Base-by-base conservation (phyloP, 805 yeast genomes). In the Wickerhamiella azyma region DNA sequence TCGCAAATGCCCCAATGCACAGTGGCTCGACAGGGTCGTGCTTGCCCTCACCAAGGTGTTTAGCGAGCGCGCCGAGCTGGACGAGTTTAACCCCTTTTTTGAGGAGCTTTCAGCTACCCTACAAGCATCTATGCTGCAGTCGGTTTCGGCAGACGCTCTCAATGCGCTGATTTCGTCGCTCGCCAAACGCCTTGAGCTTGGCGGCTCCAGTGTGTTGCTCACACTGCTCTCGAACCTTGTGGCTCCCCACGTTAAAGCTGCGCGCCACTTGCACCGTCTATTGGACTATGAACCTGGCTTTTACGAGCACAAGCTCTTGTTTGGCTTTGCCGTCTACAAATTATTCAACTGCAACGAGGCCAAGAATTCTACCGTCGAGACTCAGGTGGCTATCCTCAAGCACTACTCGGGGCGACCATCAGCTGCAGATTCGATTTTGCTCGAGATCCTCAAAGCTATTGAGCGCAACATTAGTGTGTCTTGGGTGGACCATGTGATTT, bases 361-460 rank as follows among this genome's bases (percentile, higher is more conserved):
- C 0, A 65, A 64, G 28, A 72, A 72, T 45, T 67, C 85, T 0
- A 75, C 66, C 7, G 41, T 52, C 8, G 61, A 65, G 0, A 58
- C 80, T 8, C 74, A 78, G 56, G 69, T 69, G 21, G 70, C 65
- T 40, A 44, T 85, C 1, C 55, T 81, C 9, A 58, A 62, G 6
- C 66, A 73, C 39, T 85, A 81, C 57, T 60, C 63, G n/a, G 96
- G 94, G 3, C 68, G 88, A 0, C 63, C 68, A 2, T 59, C 72
- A 13, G 64, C 76, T 1, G 75, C 74, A 32, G 96, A 89, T 57
- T 57, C 74, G 45, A 48, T 86, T 2, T 56, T 89, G 24, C 72
- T 81, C 45, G 59, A 64, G 3, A 62, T 83, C 1, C 57, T 89
- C 39, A 66, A 69, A 45, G 58, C 59, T 10, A 66, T 85, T 30